These are phyloP conservation scores for Ogataea allantospora DNA, from an alignment of 805 yeast genomes.

Conservation along the genomic window DNA sequence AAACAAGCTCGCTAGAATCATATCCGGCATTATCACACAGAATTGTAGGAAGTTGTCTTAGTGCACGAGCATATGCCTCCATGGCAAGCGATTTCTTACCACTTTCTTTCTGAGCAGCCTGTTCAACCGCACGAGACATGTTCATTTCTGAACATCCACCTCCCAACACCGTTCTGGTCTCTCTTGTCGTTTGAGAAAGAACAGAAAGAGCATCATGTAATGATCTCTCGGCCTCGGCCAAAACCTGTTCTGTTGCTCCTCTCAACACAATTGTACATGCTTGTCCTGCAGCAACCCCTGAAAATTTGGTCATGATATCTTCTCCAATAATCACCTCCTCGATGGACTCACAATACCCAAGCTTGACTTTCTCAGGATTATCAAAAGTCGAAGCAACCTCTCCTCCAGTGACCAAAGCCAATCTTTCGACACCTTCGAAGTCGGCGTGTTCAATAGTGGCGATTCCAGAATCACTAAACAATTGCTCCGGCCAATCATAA, in stretches of 20 bases:
- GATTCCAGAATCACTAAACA: conserved; percentile 82
- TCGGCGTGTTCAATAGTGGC: conserved; percentile 98
- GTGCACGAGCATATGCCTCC: conserved; percentile 90
- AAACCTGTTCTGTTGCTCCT: conserved; percentile 98
- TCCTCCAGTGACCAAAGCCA: conserved; percentile 96
- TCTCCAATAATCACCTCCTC: conserved; percentile 95
- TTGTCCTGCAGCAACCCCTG: conserved; percentile 94
- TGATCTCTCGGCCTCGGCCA: conserved; percentile 97
- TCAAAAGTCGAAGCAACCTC: conserved; percentile 97
- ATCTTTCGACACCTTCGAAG: conserved; percentile 95
- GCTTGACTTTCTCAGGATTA: conserved; percentile 77
- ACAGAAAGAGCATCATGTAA: conserved; percentile 96
- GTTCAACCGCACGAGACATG: conserved; percentile 96
- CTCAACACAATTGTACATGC: conserved; percentile 95
- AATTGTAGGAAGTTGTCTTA: conserved; percentile 92
- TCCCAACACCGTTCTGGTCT: conserved; percentile 88
- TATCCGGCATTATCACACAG: conserved; percentile 97
- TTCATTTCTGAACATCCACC: conserved; percentile 92
- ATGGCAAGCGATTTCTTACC: conserved; percentile 94
- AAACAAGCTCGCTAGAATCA: conserved; percentile 88
- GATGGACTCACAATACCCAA: conserved; percentile 85
- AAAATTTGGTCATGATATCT: conserved; percentile 82
- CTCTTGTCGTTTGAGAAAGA: conserved; percentile 88
- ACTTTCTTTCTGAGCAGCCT: conserved; percentile 83
- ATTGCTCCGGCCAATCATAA: conserved; percentile 97